Evolutionary conservation across 2,329 filamentous ascomycete species (phyloP).

Genomic region (Leptodontidium sp.): DNA sequence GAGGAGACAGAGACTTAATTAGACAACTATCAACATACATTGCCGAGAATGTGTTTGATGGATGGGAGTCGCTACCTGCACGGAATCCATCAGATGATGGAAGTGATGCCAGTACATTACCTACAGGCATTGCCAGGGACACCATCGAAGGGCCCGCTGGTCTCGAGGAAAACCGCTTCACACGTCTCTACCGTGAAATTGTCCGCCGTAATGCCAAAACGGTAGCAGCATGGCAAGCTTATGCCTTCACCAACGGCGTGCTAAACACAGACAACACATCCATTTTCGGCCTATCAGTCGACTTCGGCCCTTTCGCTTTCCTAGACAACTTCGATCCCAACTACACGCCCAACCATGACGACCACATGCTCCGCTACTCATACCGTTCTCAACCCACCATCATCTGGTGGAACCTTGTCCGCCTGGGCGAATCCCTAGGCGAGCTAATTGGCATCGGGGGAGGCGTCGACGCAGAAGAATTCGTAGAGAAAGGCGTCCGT

Average conservation of each 20-base stretch:
- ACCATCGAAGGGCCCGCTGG: slow-evolving; percentile 72
- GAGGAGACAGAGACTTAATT: slow-evolving; percentile 79
- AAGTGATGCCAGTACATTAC: slow-evolving; percentile 50
- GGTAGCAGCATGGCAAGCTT: slow-evolving; percentile 95
- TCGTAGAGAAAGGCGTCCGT: slow-evolving; percentile 75
- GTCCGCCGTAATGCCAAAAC: slow-evolving; percentile 84
- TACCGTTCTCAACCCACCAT: slow-evolving; percentile 95
- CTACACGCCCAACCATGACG: slow-evolving; percentile 98
- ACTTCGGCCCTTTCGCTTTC: slow-evolving; percentile 97
- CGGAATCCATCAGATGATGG: slow-evolving; percentile 60
- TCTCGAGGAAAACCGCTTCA: slow-evolving; percentile 83
- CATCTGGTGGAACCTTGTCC: slow-evolving; percentile 98
- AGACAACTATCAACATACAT: slow-evolving; percentile 81
- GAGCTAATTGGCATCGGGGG: slow-evolving; percentile 84
- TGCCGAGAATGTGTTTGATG: slow-evolving; percentile 85
- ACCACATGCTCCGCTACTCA: slow-evolving; percentile 83
- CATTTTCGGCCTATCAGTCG: slow-evolving; percentile 85
- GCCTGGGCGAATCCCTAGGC: slow-evolving; percentile 86
- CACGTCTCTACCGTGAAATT: slow-evolving; percentile 87
- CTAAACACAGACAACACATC: slow-evolving; percentile 98
- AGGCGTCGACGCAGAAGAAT: slow-evolving; percentile 74
- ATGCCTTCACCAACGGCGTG: slow-evolving; percentile 99
- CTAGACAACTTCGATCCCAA: slow-evolving; percentile 94
- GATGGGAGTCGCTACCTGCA: slow-evolving; percentile 84
- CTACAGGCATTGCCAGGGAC: slow-evolving; percentile 60